These are phyloP conservation scores for Yamadazyma blattariae DNA, from an alignment of 1,139 yeast genomes.

Conservation along the genomic window DNA sequence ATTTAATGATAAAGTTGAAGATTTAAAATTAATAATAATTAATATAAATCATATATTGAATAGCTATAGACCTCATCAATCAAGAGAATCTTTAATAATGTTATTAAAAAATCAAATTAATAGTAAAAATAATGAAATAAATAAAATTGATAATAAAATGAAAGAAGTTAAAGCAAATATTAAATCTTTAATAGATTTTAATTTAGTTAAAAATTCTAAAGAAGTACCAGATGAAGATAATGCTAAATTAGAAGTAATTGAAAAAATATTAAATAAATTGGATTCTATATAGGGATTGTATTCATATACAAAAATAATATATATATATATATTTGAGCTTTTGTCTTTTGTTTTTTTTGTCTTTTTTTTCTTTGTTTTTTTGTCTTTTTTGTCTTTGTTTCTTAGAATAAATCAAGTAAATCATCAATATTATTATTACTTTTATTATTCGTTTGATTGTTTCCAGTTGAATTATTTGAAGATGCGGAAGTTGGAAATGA, in stretches of 20 bases:
- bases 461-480: neutral
- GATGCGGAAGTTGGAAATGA: too few species aligned
- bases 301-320: neutral
- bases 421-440: slow-evolving; percentile 30
- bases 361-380: too few species aligned
- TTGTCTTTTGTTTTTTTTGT: too few species aligned
- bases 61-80: slow-evolving; percentile 87
- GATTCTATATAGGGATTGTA: too few species aligned
- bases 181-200: slow-evolving; percentile 21
- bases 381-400: too few species aligned
- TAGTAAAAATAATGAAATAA: slow-evolving; percentile 51
- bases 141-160: slow-evolving; percentile 45
- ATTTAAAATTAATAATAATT: slow-evolving; percentile 69
- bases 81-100: slow-evolving; percentile 75
- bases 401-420: slow-evolving; percentile 57
- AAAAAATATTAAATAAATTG: slow-evolving; percentile 8
- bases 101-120: slow-evolving; percentile 64
- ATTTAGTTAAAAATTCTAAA: slow-evolving; percentile 4
- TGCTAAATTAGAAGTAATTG: slow-evolving; percentile 16
- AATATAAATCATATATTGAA: slow-evolving; percentile 82
- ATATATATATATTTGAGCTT: too few species aligned
- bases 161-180: slow-evolving; percentile 43
- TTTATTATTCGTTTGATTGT: neutral
- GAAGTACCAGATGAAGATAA: slow-evolving; percentile 11
- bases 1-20: slow-evolving; percentile 65